Conservation (phyloP, 192 early-diverging fungal genomes). For the Allomyces macrogynus region DNA sequence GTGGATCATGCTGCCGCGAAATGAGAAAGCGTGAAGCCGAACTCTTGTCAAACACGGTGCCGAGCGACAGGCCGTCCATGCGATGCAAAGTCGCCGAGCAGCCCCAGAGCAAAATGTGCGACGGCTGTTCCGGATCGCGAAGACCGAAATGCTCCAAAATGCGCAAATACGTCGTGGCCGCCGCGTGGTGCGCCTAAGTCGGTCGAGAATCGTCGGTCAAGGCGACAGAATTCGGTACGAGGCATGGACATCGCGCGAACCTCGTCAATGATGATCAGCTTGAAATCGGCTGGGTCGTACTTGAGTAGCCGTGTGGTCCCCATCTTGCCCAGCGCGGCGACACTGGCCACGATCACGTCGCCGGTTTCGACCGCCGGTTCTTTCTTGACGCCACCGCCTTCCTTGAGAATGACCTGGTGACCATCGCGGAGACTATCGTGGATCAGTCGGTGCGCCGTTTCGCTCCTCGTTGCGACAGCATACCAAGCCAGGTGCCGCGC, state of each 20-base stretch:
- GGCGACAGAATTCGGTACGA: constrained; percentile 1
- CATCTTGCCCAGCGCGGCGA: constrained; percentile 43
- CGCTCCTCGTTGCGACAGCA: too few species aligned
- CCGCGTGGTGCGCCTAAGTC: constrained; percentile 66
- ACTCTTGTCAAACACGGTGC: constrained; percentile 51
- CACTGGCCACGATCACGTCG: constrained; percentile 21
- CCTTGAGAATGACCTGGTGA: too few species aligned
- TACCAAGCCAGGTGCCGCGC: too few species aligned
- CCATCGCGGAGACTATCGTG: too few species aligned
- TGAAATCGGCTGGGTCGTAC: constrained; percentile 59
- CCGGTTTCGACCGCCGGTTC: too few species aligned
- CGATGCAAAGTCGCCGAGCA: constrained; percentile 79
- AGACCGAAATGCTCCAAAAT: constrained; percentile 53
- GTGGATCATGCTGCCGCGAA: too few species aligned
- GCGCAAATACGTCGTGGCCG: constrained; percentile 47
- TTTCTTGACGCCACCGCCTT: too few species aligned
- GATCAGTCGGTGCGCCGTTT: too few species aligned
- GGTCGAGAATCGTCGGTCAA: neutral
- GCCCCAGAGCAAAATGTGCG: constrained; percentile 60
- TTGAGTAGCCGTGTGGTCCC: constrained; percentile 24
- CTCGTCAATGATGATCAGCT: constrained; percentile 77
- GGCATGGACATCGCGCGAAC: constrained; percentile 6
- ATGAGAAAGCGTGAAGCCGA: constrained; percentile 14
- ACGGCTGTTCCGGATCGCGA: constrained; percentile 10
- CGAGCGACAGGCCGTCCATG: constrained; percentile 55